Evolutionary conservation across 2,329 filamentous ascomycete genomes (phyloP), one percentile per base, ranked within the genome.

Genomic region (Botryotinia convoluta): DNA sequence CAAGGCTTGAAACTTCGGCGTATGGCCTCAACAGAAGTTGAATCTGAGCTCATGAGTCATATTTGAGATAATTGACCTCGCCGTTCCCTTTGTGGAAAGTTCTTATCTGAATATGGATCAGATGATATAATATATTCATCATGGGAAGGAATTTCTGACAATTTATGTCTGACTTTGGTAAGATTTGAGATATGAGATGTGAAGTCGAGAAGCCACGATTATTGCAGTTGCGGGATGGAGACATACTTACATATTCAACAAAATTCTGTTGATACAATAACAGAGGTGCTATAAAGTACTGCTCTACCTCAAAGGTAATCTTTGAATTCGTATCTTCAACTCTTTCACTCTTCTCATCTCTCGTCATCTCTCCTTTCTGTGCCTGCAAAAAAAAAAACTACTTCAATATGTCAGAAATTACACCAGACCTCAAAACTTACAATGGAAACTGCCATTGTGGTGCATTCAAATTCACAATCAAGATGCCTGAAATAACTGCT

Each of bases 391-490:
- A 10, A 22, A 65, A 45, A 4, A 10, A 59, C 44, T 3, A 7
- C 14, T 22, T 0, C n/a, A 67, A 14, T 2, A 72, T 72, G 61
- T 37, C 70, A 4, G 70, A 45, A 64, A 37, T 60, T 29, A 62
- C 51, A 12, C 42, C 67, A 59, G 64, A 72, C 12, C 70, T 76
- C 62, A 77, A 77, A 67, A 76, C 73, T 35, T 80, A 89, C 80
- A 83, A 87, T 35, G 87, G 86, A 79, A 89, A 86, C 80, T 90
- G 87, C 82, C 87, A 89, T 79, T 90, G 88, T 79, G 84, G 83
- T 9, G 83, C 84, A 57, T 87, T 87, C 76, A 82, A 87, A 75
- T 90, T 85, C 78, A 86, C 86, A 78, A 77, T 84, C 71, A 79
- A 82, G 4, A 63, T 89, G 20, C 87, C 89, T 35, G 88, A 91